phyloP scores from a whole-genome alignment of 1,139 yeast genomes.

The Yamadazyma diospyri region DNA sequence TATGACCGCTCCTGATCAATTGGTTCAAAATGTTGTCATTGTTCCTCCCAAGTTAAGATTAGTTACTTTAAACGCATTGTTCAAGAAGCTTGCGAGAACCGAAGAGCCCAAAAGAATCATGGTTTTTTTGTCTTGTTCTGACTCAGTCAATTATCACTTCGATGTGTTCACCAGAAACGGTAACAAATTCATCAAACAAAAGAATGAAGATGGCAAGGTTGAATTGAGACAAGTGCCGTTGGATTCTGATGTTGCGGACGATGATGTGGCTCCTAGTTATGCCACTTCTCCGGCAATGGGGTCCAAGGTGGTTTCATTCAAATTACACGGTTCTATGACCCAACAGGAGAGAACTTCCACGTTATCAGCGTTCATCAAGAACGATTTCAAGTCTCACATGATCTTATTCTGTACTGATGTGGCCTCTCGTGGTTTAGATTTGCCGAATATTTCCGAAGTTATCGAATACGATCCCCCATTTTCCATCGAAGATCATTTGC shows the following conservation, averaged over 20 bases:
- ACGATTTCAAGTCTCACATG: slow-evolving; percentile 36
- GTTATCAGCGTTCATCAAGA: slow-evolving; percentile 56
- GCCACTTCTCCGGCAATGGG: slow-evolving; percentile 55
- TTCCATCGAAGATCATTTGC: slow-evolving; percentile 67
- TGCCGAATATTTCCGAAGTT: slow-evolving; percentile 62
- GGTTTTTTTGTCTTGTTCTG: slow-evolving; percentile 90
- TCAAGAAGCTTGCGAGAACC: slow-evolving; percentile 45
- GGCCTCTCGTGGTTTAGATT: slow-evolving; percentile 69
- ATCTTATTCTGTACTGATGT: slow-evolving; percentile 81
- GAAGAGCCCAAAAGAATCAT: slow-evolving; percentile 52
- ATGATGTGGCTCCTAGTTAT: slow-evolving; percentile 36
- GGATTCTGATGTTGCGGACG: slow-evolving; percentile 14
- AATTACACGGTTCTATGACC: slow-evolving; percentile 85
- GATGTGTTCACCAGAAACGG: slow-evolving; percentile 64
- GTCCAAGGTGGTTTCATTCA: slow-evolving; percentile 53
- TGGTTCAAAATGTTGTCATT: slow-evolving; percentile 69
- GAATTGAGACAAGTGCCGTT: slow-evolving; percentile 17
- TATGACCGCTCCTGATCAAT: slow-evolving; percentile 80
- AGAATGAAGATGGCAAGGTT: slow-evolving; percentile 23
- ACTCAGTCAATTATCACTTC: slow-evolving; percentile 90
- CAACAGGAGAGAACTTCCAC: slow-evolving; percentile 83
- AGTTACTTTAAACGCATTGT: slow-evolving; percentile 69
- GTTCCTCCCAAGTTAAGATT: slow-evolving; percentile 90
- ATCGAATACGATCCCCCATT: slow-evolving; percentile 71
- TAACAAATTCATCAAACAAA: slow-evolving; percentile 31